These are phyloP conservation scores for Teunomyces pallodes DNA, from an alignment of 805 yeast genomes.

Conservation along the genomic window DNA sequence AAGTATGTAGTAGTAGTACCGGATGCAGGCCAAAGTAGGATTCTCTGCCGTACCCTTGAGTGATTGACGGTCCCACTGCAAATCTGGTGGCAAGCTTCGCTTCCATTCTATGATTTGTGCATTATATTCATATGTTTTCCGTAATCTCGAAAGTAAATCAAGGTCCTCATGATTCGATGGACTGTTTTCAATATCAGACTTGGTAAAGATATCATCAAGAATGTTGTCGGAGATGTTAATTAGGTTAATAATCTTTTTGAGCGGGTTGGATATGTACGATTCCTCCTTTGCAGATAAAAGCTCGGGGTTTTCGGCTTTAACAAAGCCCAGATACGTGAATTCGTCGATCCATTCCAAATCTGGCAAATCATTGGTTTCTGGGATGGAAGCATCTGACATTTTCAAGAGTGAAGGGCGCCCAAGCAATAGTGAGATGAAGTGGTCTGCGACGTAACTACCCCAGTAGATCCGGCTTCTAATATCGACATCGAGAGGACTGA, in stretches of 20 bases:
- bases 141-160: conserved; percentile 38
- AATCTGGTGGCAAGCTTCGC: conserved; percentile 43
- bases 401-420: conserved; percentile 59
- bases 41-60: conserved; percentile 45
- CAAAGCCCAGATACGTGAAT: conserved; percentile 37
- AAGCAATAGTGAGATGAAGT: conserved; percentile 54
- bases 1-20: conserved; percentile 58
- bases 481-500: conserved; percentile 50
- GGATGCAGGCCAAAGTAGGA: conserved; percentile 51
- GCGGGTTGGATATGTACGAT: conserved; percentile 43
- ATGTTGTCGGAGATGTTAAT: conserved; percentile 45
- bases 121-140: conserved; percentile 46
- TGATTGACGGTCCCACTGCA: conserved; percentile 47
- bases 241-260: conserved; percentile 41
- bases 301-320: conserved; percentile 8
- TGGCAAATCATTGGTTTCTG: conserved; percentile 57
- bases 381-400: conserved; percentile 57
- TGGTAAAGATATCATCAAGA: conserved; percentile 44
- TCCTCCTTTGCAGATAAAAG: conserved; percentile 32
- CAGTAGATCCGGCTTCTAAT: conserved; percentile 61
- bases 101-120: conserved; percentile 53
- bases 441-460: conserved; percentile 68
- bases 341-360: conserved; percentile 64
- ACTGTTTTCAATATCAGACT: conserved; percentile 29
- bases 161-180: conserved; percentile 35